phyloP scores from a whole-genome alignment of 768 basidiomycete genomes.

The Rossbeevera mucosa region DNA sequence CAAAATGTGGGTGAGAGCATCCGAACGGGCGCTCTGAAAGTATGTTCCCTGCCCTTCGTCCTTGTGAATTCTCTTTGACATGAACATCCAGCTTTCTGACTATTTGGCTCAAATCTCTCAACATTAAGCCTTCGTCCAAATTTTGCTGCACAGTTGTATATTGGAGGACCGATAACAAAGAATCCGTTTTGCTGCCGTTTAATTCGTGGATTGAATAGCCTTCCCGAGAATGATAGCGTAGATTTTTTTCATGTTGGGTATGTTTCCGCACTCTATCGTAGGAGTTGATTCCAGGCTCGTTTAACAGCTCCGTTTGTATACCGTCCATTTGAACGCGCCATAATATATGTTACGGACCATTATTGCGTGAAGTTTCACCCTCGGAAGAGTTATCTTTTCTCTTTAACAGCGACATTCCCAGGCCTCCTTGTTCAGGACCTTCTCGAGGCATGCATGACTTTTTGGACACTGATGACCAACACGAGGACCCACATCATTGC shows the following conservation, averaged over 20 bases:
- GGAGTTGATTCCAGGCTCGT: not conserved
- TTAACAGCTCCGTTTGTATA: not conserved
- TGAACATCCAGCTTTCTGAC: slow-evolving; percentile 47
- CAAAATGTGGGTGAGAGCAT: slow-evolving; percentile 81
- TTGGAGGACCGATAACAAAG: not conserved
- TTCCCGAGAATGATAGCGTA: not conserved
- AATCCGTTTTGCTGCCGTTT: slow-evolving; percentile 8
- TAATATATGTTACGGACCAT: not conserved
- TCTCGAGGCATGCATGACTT: not conserved
- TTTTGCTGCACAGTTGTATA: not conserved
- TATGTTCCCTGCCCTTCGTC: slow-evolving; percentile 30
- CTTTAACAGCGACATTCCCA: no score
- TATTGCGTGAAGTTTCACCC: no score
- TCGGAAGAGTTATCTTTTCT: no score
- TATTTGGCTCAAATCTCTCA: slow-evolving; percentile 68
- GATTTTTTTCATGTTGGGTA: slow-evolving; percentile 6
- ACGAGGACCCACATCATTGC: no score
- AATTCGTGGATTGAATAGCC: slow-evolving; percentile 12
- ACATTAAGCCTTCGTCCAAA: slow-evolving; percentile 22
- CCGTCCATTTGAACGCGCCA: not conserved
- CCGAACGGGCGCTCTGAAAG: slow-evolving; percentile 77
- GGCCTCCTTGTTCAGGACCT: not conserved
- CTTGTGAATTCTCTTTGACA: not conserved
- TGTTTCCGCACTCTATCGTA: not conserved
- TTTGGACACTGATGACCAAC: not conserved